A percentile compares a stretch with the other conserved stretches of the same genome.
These are phyloP conservation scores for Candida nemodendra DNA, from an alignment of 805 yeast genomes.

Conservation along the genomic window DNA sequence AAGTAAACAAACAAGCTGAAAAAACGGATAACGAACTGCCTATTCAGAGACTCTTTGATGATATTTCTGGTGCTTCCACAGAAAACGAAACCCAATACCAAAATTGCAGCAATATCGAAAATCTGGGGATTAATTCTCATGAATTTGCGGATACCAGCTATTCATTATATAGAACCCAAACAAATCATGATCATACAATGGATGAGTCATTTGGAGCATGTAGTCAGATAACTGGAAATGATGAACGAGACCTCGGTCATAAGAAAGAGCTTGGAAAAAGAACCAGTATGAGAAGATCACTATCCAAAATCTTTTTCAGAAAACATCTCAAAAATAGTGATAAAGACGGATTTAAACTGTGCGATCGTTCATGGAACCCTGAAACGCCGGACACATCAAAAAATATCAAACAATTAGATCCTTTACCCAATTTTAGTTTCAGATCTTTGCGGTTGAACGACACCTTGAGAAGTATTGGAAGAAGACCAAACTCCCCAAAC, in stretches of 20 bases:
- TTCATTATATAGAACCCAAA: not conserved
- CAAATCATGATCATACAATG: slow-evolving; percentile 1
- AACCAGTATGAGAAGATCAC: slow-evolving; percentile 15
- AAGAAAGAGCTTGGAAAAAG: too few relatives aligned
- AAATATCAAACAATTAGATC: slow-evolving; percentile 14
- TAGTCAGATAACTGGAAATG: too few relatives aligned
- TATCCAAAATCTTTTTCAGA: slow-evolving; percentile 14
- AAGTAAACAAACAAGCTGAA: slow-evolving; percentile 1
- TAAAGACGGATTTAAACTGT: too few relatives aligned
- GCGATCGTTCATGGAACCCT: too few relatives aligned
- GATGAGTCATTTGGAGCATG: slow-evolving; percentile 3
- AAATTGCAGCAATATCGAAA: too few relatives aligned
- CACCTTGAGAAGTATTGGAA: slow-evolving; percentile 6
- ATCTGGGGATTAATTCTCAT: too few relatives aligned
- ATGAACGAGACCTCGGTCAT: too few relatives aligned
- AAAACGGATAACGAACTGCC: slow-evolving; percentile 7
- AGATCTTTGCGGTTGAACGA: slow-evolving; percentile 17
- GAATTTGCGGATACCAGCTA: slow-evolving; percentile 1
- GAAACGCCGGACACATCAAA: too few relatives aligned
- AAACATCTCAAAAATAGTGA: slow-evolving; percentile 6
- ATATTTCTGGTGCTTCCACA: too few relatives aligned
- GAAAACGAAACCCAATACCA: too few relatives aligned
- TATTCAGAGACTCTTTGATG: slow-evolving; percentile 11
- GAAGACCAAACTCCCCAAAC: slow-evolving; percentile 19
- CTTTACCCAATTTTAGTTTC: slow-evolving; percentile 20